Evolutionary conservation across 2,329 filamentous ascomycete species (phyloP).

Genomic region (Aspergillus fijiensis): DNA sequence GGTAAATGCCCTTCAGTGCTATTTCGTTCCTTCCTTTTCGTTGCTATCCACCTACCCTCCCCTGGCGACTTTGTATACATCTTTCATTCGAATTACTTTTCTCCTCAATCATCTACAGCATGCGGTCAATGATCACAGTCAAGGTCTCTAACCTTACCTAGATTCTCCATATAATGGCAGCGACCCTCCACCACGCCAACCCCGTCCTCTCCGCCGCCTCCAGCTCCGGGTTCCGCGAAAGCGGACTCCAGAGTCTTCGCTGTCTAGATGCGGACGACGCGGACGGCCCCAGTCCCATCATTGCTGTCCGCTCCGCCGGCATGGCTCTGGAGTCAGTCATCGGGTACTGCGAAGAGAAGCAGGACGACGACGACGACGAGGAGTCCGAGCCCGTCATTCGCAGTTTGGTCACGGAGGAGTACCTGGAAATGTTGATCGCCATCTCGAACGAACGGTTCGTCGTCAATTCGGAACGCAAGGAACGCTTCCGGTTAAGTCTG

Average conservation of each 20-base stretch:
- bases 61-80: too few species aligned
- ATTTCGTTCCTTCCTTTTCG: neutral
- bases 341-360: constrained; percentile 49
- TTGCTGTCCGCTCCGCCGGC: constrained; percentile 81
- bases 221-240: constrained; percentile 84
- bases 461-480: constrained; percentile 41
- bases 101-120: too few species aligned
- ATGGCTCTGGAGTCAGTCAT: constrained; percentile 79
- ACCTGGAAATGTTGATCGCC: constrained; percentile 65
- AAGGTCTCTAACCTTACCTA: constrained; percentile 41
- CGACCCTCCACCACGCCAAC: constrained; percentile 73
- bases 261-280: constrained; percentile 41
- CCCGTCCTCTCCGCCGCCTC: constrained; percentile 72
- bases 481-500: constrained; percentile 37
- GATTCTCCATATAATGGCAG: constrained; percentile 85
- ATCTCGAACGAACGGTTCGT: constrained; percentile 66
- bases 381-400: constrained; percentile 44
- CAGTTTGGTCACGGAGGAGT: constrained; percentile 63
- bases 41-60: constrained; percentile 60
- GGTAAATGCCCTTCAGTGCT: constrained; percentile 57
- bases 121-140: too few species aligned
- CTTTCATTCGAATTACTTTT: too few species aligned
- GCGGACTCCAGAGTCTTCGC: constrained; percentile 69
- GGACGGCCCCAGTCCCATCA: constrained; percentile 63
- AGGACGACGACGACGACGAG: constrained; percentile 32